Percentiles rank a stretch among this genome's conserved stretches.
Conservation (phyloP, 1,284 basidiomycete genomes). For the Fistulina hepatica region DNA sequence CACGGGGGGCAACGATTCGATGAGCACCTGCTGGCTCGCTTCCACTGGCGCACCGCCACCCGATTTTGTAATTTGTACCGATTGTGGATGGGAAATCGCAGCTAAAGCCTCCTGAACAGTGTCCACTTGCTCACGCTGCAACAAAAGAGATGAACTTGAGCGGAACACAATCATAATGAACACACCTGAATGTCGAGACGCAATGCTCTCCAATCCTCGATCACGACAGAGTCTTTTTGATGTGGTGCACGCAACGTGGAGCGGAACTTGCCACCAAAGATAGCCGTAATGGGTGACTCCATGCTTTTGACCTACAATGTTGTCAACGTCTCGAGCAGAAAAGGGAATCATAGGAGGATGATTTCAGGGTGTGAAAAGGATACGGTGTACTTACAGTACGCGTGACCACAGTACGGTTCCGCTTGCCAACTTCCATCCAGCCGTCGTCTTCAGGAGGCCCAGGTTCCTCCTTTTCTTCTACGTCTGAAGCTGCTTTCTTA, state of each 20-base stretch:
- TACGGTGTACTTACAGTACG: slow-evolving; percentile 47
- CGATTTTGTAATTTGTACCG: slow-evolving; percentile 64
- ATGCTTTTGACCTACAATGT: slow-evolving; percentile 54
- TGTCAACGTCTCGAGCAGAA: neutral
- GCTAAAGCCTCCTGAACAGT: slow-evolving; percentile 79
- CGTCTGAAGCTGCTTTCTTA: slow-evolving; percentile 14
- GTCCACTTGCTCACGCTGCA: slow-evolving; percentile 60
- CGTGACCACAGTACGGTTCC: slow-evolving; percentile 78
- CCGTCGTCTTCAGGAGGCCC: slow-evolving; percentile 42
- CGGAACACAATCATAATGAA: slow-evolving; percentile 5
- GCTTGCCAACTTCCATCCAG: slow-evolving; percentile 92
- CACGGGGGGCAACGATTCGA: slow-evolving; percentile 80
- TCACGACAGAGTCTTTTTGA: slow-evolving; percentile 77
- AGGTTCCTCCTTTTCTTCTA: slow-evolving; percentile 36
- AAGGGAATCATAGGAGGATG: neutral
- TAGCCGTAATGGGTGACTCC: slow-evolving; percentile 82
- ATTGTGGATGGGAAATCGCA: slow-evolving; percentile 73
- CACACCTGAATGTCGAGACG: slow-evolving; percentile 81
- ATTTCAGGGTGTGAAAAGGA: slow-evolving; percentile 2
- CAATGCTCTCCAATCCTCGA: slow-evolving; percentile 89
- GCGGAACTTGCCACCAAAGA: slow-evolving; percentile 93
- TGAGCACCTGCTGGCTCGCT: slow-evolving; percentile 79
- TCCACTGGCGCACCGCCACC: slow-evolving; percentile 45
- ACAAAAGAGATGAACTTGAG: slow-evolving; percentile 3
- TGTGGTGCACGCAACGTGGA: slow-evolving; percentile 75